These are phyloP conservation scores for Wallemia mellicola DNA, from an alignment of 1,284 basidiomycete genomes.

Conservation along the genomic window DNA sequence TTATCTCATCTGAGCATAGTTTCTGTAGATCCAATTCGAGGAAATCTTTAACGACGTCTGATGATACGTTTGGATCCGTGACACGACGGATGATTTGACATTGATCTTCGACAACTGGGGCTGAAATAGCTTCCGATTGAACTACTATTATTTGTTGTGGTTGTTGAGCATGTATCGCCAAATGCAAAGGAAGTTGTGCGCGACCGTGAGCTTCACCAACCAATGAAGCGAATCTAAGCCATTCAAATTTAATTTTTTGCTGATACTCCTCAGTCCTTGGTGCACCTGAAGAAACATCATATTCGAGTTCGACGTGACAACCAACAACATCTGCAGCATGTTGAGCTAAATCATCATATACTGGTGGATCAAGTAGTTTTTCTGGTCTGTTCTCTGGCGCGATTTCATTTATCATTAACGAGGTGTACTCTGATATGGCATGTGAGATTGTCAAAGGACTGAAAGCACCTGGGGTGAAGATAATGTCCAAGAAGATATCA, in stretches of 20 bases:
- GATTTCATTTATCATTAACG: neutral
- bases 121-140: neutral
- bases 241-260: slow-evolving; percentile 9
- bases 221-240: slow-evolving; percentile 8
- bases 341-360: slow-evolving; percentile 6
- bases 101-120: neutral
- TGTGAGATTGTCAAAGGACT: neutral
- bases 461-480: neutral
- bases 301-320: slow-evolving; percentile 7
- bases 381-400: neutral
- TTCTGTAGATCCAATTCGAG: neutral
- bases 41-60: neutral
- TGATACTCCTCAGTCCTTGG: slow-evolving; percentile 8
- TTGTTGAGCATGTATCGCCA: neutral
- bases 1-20: neutral
- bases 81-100: neutral
- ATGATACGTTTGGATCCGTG: neutral
- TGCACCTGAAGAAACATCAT: slow-evolving; percentile 8
- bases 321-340: slow-evolving; percentile 9
- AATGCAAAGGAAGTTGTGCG: neutral
- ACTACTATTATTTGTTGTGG: neutral
- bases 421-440: neutral
- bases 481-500: neutral
- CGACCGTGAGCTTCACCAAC: slow-evolving; percentile 6
- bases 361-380: neutral